Evolutionary conservation across 2,329 filamentous ascomycete genomes (phyloP), one percentile per base, ranked within the genome.

Genomic region (Colletotrichum cuscutae): DNA sequence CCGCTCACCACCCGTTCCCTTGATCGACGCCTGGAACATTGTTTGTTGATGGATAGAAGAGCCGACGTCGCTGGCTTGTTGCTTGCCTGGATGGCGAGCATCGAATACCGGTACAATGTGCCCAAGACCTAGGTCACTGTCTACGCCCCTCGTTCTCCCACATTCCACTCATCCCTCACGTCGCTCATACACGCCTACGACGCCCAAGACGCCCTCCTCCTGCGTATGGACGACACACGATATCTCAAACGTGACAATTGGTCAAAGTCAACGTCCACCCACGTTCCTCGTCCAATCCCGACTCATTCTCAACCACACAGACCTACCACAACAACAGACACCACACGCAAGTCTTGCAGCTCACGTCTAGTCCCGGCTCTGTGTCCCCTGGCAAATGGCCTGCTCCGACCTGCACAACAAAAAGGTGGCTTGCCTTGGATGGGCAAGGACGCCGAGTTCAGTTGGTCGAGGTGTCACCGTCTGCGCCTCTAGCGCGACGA

Each of bases 91-190:
- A 64, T 58, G 42, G 63, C 52, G 49, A 32, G 59, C 24, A 2
- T 37, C n/a, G 5, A 37, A 32, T 13, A 8, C 7, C 42, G 8
- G 19, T 35, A 35, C 32, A 35, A 35, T 35, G 32, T 35, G 32
- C 11, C 32, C 11, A 35, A 35, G 32, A 35, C 32, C 32, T 35
- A 12, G 32, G 32, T 35, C 11, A 35, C 11, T 12, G 4, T 30
- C 37, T 28, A 30, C 46, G 26, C 15, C 7, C 42, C 26, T 63
- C 42, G 7, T 30, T 49, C 49, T 49, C 65, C 65, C 49, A 70
- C 54, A 65, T 70, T 72, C 66, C 70, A 54, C 12, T 6, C 66
- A 70, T 70, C 66, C 70, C 70, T 72, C 65, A 49, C 60, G 46
- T 69, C 30, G 65, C 59, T 72, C 68, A 54, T 32, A 66, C 54